Evolutionary conservation across 1,284 basidiomycete species (phyloP), one percentile per base, ranked within the genome.

Genomic region (Sparassis latifolia): DNA sequence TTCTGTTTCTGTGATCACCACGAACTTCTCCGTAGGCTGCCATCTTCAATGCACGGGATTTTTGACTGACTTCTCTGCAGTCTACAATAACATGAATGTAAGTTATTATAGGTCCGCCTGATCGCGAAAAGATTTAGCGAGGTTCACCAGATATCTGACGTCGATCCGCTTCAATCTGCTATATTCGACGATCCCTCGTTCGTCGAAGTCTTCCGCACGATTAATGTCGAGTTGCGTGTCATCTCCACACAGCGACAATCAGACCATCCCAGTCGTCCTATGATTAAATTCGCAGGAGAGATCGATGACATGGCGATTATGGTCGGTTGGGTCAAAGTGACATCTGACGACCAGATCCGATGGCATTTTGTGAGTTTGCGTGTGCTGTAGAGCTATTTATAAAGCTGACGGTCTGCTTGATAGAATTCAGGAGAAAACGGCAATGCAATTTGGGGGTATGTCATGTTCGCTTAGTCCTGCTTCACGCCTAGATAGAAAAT

Each of bases 1-100:
- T 86, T 85, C 57, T 81, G 77, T 51, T 88, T 84, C 61, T 75
- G 79, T 47, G 84, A 88, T 62, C 84, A 87, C 59, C 66, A 78
- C 5, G 78, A 80, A 42, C 68, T 86, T 42, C 61, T 85, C 38
- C 65, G 85, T 86, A 58, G 66, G 77, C 59, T 5, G 29, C 6
- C 30, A 20, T 20, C 20, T 20, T 20, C 20, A 20, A 20, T 20
- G 20, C 20, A 20, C 20, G 20, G 20, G 20, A 20, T 20, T 20
- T 20, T 20, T 20, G 20, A 20, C 20, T 20, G 20, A 20, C 20
- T 20, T 20, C 20, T 20, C 29, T 10, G 5, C 45, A 84, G 80
- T 69, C 33, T 82, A 75, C 55, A 84, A 77, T 54, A 66, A 72
- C 42, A 67, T 68, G 42, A 66, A 65, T 48, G 76, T 78, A 62